Evolutionary conservation across 2,329 filamentous ascomycete species (phyloP).

Genomic region (Sporothrix variecibatus): DNA sequence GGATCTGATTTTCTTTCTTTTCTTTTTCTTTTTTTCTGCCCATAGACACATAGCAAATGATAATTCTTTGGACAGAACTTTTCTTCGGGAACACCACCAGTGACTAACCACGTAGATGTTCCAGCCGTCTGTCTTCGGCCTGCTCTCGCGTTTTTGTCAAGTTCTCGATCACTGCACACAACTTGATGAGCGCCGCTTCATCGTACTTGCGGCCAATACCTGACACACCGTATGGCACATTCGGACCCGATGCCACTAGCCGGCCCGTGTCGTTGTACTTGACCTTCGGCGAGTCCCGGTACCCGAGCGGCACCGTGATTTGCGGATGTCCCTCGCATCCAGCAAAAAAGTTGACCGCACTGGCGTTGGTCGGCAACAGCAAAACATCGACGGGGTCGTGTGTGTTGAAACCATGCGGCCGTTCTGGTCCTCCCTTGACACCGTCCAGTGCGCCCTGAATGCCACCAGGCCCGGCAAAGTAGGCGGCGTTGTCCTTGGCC

Average conservation of each 20-base stretch:
- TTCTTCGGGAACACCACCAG: background rate
- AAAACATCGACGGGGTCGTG: slow-evolving; percentile 56
- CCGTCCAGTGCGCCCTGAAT: slow-evolving; percentile 50
- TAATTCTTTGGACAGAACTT: background rate
- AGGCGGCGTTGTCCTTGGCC: slow-evolving; percentile 18
- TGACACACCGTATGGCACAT: slow-evolving; percentile 52
- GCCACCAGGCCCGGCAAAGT: slow-evolving; percentile 58
- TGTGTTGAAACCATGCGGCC: slow-evolving; percentile 49
- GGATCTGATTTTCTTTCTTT: background rate
- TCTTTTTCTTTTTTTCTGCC: background rate
- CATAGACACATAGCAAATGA: slow-evolving; percentile 4
- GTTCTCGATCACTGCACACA: slow-evolving; percentile 71
- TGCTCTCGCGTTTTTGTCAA: slow-evolving; percentile 42
- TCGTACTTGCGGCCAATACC: slow-evolving; percentile 64
- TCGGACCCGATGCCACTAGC: slow-evolving; percentile 55
- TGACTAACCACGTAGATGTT: slow-evolving; percentile 9
- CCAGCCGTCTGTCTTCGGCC: slow-evolving; percentile 33
- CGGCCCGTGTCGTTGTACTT: slow-evolving; percentile 46
- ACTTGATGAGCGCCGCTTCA: slow-evolving; percentile 63
- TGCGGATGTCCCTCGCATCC: slow-evolving; percentile 61
- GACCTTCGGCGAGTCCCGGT: slow-evolving; percentile 54
- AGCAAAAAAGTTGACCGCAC: slow-evolving; percentile 58
- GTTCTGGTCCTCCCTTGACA: slow-evolving; percentile 31
- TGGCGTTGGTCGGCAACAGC: slow-evolving; percentile 55
- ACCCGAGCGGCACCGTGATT: slow-evolving; percentile 64